A percentile compares a stretch with the other conserved stretches of the same genome.
phyloP scores from a whole-genome alignment of 495 filamentous ascomycete species.

The Penicillium ucsense region DNA sequence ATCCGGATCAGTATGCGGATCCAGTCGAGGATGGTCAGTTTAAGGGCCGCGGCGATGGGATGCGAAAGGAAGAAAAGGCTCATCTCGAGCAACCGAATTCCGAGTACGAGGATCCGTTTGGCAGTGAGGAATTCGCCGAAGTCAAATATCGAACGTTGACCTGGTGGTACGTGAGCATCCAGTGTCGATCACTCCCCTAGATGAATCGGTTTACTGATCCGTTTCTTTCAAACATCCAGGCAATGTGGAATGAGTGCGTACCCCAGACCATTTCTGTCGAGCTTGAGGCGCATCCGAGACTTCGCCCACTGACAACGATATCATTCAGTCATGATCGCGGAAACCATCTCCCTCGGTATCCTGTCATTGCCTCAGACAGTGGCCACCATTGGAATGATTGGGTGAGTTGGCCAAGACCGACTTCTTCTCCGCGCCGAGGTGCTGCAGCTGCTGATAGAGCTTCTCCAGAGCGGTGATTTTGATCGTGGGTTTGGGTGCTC shows the following conservation, averaged over 20 bases:
- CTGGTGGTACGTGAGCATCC: conserved; percentile 21
- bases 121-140: conserved; percentile 17
- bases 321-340: conserved; percentile 46
- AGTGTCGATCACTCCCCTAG: not conserved
- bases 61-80: not conserved
- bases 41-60: not conserved
- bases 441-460: not conserved
- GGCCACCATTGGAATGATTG: conserved; percentile 37
- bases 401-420: not conserved
- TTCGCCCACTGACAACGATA: not conserved
- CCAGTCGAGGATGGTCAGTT: not conserved
- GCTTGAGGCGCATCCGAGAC: not conserved
- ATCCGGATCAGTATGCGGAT: not conserved
- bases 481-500: conserved; percentile 43
- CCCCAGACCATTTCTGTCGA: not conserved
- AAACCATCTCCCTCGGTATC: conserved; percentile 54
- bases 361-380: conserved; percentile 50
- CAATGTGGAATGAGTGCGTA: conserved; percentile 19
- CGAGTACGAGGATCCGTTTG: conserved; percentile 13
- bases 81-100: not conserved
- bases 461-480: not conserved
- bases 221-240: not conserved
- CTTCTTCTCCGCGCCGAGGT: too few relatives aligned
- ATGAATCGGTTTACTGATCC: not conserved
- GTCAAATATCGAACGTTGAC: conserved; percentile 24